Conservation (phyloP, 2,329 filamentous ascomycete species). For the Scytalidium lignicola region DNA sequence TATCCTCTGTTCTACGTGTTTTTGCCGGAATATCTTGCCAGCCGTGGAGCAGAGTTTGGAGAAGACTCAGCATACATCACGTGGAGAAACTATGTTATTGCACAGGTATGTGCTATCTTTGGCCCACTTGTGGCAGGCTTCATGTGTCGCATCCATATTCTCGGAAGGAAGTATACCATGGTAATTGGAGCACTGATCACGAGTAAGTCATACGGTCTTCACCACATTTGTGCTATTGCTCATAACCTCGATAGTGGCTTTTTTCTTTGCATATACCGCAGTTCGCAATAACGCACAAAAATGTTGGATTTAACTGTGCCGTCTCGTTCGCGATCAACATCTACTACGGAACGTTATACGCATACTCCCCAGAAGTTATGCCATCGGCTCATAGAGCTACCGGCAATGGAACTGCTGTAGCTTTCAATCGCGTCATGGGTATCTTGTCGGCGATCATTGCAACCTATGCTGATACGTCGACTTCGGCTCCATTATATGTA, state of each 20-base stretch:
- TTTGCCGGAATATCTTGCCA: slow-evolving; percentile 57
- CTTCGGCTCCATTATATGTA: slow-evolving; percentile 58
- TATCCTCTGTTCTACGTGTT: slow-evolving; percentile 74
- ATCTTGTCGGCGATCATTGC: slow-evolving; percentile 65
- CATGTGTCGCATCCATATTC: slow-evolving; percentile 54
- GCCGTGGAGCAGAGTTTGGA: slow-evolving; percentile 51
- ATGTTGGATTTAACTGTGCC: slow-evolving; percentile 62
- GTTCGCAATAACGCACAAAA: slow-evolving; percentile 54
- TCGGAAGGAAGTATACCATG: slow-evolving; percentile 60
- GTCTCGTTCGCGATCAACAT: slow-evolving; percentile 66
- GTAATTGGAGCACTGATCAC: slow-evolving; percentile 59
- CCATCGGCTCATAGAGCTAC: slow-evolving; percentile 66
- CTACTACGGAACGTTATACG: slow-evolving; percentile 62
- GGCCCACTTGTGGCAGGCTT: slow-evolving; percentile 61
- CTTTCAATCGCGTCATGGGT: slow-evolving; percentile 66
- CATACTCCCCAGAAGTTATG: slow-evolving; percentile 57
- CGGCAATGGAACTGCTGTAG: slow-evolving; percentile 66
- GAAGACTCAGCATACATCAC: slow-evolving; percentile 46
- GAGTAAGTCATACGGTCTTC: slow-evolving; percentile 17
- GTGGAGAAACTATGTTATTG: slow-evolving; percentile 68
- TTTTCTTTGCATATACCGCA: slow-evolving; percentile 70
- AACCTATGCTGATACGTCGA: slow-evolving; percentile 51
- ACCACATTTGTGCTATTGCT: not conserved
- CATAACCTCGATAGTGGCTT: slow-evolving; percentile 22
- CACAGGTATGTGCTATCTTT: slow-evolving; percentile 59